Conservation (phyloP, 805 yeast genomes). For the Geotrichum ghanense region DNA sequence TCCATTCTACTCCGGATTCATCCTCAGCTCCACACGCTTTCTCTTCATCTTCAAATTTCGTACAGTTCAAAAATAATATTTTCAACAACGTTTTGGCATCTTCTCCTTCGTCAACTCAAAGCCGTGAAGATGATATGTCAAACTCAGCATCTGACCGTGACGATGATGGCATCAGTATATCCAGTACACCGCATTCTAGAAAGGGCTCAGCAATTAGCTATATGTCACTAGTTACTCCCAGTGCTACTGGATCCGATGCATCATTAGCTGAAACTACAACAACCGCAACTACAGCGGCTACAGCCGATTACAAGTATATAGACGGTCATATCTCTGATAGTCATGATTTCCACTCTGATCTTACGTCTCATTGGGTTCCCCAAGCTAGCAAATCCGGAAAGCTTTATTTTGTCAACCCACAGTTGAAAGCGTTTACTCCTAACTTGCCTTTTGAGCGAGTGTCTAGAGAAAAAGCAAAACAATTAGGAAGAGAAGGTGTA, state of each 20-base stretch:
- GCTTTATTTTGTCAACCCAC: conserved; percentile 14
- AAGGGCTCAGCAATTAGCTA: conserved; percentile 15
- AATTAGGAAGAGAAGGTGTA: background rate
- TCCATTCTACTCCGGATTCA: background rate
- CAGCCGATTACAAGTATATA: conserved; percentile 5
- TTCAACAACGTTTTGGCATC: background rate
- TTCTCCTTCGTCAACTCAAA: background rate
- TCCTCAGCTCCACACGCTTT: background rate
- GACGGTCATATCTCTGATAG: background rate
- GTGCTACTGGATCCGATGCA: conserved; percentile 5
- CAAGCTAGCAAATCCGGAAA: conserved; percentile 19
- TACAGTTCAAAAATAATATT: background rate
- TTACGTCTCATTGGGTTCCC: conserved; percentile 24
- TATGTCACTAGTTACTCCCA: conserved; percentile 9
- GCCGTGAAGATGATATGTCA: background rate
- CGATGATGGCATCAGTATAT: background rate
- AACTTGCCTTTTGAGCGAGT: conserved; percentile 15
- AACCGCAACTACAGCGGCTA: conserved; percentile 6
- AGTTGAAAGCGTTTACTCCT: conserved; percentile 8
- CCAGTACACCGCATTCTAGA: conserved; percentile 4
- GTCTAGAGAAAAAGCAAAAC: background rate
- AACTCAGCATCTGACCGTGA: background rate
- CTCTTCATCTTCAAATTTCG: background rate
- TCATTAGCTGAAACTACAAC: conserved; percentile 6
- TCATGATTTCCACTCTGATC: conserved; percentile 4